phyloP scores from a whole-genome alignment of 257 asterid species.

The Capsicum chinense region DNA sequence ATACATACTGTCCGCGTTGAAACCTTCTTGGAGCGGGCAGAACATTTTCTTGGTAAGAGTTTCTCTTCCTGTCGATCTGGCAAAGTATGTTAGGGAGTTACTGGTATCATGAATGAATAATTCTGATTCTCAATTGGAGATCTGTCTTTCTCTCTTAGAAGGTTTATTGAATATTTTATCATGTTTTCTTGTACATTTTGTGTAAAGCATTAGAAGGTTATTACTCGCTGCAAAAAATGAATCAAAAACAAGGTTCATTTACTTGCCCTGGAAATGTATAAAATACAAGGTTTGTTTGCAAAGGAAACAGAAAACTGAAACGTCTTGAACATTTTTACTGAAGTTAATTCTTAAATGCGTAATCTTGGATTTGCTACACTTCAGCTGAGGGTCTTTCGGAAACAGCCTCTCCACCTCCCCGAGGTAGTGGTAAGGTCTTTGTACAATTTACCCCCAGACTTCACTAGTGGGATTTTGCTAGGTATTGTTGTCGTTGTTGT shows the following conservation, averaged over 20 bases:
- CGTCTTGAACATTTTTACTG: not conserved
- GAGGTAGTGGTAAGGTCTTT: no score
- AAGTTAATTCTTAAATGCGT: not conserved
- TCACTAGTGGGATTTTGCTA: no score
- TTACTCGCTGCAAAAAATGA: not conserved
- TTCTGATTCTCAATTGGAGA: not conserved
- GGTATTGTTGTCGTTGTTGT: no score
- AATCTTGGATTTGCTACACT: no score
- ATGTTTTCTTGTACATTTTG: not conserved
- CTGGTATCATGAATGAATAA: conserved; percentile 5
- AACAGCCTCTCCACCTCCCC: no score
- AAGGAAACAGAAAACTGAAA: not conserved
- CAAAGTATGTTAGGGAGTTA: not conserved
- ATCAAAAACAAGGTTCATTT: not conserved
- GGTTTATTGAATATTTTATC: conserved; percentile 18
- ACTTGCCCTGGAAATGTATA: not conserved
- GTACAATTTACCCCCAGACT: no score
- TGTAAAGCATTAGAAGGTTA: not conserved
- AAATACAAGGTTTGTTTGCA: not conserved
- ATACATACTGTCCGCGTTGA: conserved; percentile 83
- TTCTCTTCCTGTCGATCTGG: conserved; percentile 19
- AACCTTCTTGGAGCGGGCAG: conserved; percentile 72
- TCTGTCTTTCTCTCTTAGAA: not conserved
- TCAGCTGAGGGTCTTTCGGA: no score
- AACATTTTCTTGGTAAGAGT: conserved; percentile 62